Evolutionary conservation across 2,329 filamentous ascomycete genomes (phyloP).

Genomic region (Ceratocystis destructans): DNA sequence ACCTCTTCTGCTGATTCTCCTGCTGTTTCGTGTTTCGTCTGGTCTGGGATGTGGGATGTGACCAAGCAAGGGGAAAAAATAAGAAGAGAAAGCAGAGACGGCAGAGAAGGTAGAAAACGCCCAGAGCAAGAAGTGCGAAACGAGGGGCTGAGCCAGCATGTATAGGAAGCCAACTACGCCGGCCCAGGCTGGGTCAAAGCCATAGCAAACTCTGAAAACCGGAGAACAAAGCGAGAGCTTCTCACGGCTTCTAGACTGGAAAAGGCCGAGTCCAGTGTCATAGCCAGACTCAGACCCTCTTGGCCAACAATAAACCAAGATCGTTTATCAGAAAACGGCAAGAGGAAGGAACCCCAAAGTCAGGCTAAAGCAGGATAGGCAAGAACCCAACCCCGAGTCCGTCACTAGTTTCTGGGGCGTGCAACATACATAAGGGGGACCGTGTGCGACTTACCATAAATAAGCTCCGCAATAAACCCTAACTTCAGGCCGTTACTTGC

Average conservation of each 20-base stretch:
- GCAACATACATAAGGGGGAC: background rate
- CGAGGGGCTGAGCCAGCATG: background rate
- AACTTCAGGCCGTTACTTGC: background rate
- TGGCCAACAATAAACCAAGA: background rate
- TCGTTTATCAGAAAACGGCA: background rate
- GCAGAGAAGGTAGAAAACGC: no score
- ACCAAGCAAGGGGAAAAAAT: background rate
- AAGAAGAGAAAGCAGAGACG: background rate
- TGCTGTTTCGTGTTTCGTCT: background rate
- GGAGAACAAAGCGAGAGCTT: background rate
- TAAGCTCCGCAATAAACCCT: background rate
- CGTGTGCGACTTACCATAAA: slow-evolving; percentile 7
- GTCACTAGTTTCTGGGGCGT: background rate
- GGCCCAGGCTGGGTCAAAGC: background rate
- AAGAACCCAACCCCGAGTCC: slow-evolving; percentile 2
- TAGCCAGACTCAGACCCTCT: background rate
- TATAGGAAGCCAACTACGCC: background rate
- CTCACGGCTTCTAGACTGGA: background rate
- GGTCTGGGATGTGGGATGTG: background rate
- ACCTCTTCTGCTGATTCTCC: background rate
- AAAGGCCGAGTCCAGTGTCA: background rate
- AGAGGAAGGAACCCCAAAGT: background rate
- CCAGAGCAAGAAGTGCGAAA: background rate
- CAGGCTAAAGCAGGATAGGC: background rate
- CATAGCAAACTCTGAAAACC: background rate